A percentile compares a stretch with the other conserved stretches of the same genome.
Conservation (phyloP, 768 basidiomycete species). For the Lentinula boryana region DNA sequence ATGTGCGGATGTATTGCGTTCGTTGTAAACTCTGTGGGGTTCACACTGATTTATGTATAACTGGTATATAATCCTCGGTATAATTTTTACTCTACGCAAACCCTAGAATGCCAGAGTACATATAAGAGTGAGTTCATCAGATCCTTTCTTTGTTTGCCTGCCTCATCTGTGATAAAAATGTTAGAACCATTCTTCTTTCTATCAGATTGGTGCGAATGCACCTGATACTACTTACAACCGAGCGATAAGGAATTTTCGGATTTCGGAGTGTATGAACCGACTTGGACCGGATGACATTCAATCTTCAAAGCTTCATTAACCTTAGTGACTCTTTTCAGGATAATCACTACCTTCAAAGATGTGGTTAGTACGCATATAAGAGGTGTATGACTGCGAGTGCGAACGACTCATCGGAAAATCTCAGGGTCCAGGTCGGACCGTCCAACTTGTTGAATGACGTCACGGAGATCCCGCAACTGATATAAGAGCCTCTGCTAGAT, state of each 20-base stretch:
- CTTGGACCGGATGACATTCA: not conserved
- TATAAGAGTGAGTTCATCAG: too few relatives aligned
- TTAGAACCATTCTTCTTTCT: too few relatives aligned
- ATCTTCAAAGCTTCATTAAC: not conserved
- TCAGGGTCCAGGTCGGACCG: not conserved
- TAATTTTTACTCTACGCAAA: too few relatives aligned
- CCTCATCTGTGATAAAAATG: too few relatives aligned
- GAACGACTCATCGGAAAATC: not conserved
- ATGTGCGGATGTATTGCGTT: constrained; percentile 32
- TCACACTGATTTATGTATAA: too few relatives aligned
- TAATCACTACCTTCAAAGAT: not conserved
- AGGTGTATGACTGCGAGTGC: too few relatives aligned
- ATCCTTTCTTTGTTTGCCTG: too few relatives aligned
- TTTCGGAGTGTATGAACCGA: not conserved
- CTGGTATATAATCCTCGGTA: too few relatives aligned
- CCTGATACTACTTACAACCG: too few relatives aligned
- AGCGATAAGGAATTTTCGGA: not conserved
- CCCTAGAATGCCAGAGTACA: too few relatives aligned
- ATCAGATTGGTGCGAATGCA: too few relatives aligned
- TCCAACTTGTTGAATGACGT: not conserved
- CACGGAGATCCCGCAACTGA: not conserved
- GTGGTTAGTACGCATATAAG: not conserved
- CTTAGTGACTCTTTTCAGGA: not conserved
- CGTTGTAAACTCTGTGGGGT: not conserved
- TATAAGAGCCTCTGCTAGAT: not conserved